Percentiles rank a stretch among this genome's conserved stretches.
Evolutionary conservation across 345 rosid genomes (phyloP).

Genomic region (Citrus sp.): DNA sequence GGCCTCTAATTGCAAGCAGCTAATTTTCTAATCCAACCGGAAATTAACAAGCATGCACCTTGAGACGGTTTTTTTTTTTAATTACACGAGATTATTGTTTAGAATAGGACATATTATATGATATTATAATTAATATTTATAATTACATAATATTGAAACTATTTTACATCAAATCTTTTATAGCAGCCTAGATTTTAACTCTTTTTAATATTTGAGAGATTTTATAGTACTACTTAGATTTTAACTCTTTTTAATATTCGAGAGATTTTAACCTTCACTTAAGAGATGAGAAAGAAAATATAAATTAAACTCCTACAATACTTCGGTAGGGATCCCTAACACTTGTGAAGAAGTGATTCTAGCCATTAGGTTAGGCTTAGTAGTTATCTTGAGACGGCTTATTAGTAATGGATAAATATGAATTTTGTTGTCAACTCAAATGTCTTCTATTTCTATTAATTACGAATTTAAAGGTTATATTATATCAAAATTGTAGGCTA

Average conservation of each 20-base stretch:
- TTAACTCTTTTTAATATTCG: too few relatives aligned
- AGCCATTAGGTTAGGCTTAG: accelerated
- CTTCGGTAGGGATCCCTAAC: accelerated
- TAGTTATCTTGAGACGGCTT: background rate
- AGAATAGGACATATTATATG: accelerated
- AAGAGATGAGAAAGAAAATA: accelerated
- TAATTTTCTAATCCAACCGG: background rate
- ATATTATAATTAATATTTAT: too few relatives aligned
- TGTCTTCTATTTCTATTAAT: too few relatives aligned
- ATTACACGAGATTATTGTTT: accelerated
- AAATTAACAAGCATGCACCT: background rate
- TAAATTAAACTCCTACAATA: accelerated
- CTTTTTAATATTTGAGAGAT: accelerated
- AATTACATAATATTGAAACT: accelerated
- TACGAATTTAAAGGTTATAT: too few relatives aligned
- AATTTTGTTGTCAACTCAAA: too few relatives aligned
- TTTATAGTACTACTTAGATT: accelerated
- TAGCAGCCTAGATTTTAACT: accelerated
- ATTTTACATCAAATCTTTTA: too few relatives aligned
- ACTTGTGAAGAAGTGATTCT: too few relatives aligned
- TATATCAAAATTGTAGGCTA: too few relatives aligned
- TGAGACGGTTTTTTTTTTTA: background rate
- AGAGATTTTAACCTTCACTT: accelerated
- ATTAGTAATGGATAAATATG: too few relatives aligned
- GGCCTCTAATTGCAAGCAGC: background rate